Evolutionary conservation across 345 rosid species (phyloP), one percentile per base, ranked within the genome.

Genomic region (Arabis hirsuta): DNA sequence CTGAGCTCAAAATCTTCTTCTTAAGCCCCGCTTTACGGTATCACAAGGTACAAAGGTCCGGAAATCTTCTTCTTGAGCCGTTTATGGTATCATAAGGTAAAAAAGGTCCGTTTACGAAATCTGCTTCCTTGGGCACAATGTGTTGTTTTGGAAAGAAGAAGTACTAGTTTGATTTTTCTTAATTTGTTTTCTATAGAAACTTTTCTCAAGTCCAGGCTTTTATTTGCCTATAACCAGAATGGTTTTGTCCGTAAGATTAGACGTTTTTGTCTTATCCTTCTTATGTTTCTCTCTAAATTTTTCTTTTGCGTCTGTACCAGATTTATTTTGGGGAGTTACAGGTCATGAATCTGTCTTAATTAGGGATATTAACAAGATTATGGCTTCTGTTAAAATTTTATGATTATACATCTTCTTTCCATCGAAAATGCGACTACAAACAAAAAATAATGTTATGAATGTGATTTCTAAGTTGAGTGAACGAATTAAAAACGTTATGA

Each of bases 201-300:
- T 44, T 53, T 68, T 60, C 62, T 51, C 64, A 59, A 29, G 61
- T 51, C 16, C 36, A 51, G 56, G 56, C 66, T 20, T 73, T 73
- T 58, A 39, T 65, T 39, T 57, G 72, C 72, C 66, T 38, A n/a
- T n/a, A 29, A 55, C 52, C 20, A 36, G 44, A 73, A 65, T 47
- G 52, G 52, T 65, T 73, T 42, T 71, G 53, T 48, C 43, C 45
- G 32, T 66, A 57, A 74, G 77, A 66, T 74, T 66, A 74, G 73
- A 56, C 71, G 32, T 50, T 65, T 58, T 61, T 45, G 12, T 67
- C n/a, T 45, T 19, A 31, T 52, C 46, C 8, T 72, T 29, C 13
- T 20, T 10, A 36, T 11, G 45, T 41, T 7, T 45, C 9, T 12
- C 50, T 19, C 11, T 47, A 34, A 38, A 4, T 39, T 43, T 29